Evolutionary conservation across 2,329 filamentous ascomycete species (phyloP).

Genomic region (Cladosporium velox): DNA sequence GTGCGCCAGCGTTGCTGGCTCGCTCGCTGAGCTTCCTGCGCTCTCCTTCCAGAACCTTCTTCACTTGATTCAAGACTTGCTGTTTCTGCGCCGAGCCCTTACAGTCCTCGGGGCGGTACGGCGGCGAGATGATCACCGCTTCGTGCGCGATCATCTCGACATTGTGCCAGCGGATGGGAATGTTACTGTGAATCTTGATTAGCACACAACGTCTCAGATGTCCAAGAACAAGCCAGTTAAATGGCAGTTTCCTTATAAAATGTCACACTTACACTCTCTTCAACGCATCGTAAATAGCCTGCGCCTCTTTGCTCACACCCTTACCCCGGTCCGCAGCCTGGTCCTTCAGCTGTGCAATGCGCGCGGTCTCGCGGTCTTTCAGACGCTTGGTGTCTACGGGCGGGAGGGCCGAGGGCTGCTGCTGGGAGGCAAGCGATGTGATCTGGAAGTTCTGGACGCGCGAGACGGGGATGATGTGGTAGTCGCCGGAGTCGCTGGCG

Average conservation of each 20-base stretch:
- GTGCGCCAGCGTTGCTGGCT: conserved; percentile 4
- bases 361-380: conserved; percentile 57
- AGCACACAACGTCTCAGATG: not conserved
- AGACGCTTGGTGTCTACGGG: conserved; percentile 58
- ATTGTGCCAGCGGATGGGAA: conserved; percentile 60
- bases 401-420: conserved; percentile 46
- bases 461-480: conserved; percentile 62
- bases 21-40: conserved; percentile 44
- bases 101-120: conserved; percentile 61
- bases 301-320: conserved; percentile 61
- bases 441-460: conserved; percentile 61
- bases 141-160: conserved; percentile 62
- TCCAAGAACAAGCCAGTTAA: not conserved
- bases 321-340: conserved; percentile 60
- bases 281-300: conserved; percentile 65
- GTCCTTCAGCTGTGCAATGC: conserved; percentile 59
- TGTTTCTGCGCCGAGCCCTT: conserved; percentile 46
- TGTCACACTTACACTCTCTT: conserved; percentile 52
- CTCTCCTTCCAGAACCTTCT: conserved; percentile 50
- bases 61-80: conserved; percentile 45
- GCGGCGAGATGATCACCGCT: conserved; percentile 59
- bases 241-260: not conserved
- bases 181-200: conserved; percentile 28
- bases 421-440: conserved; percentile 48
- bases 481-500: conserved; percentile 54